phyloP scores from a whole-genome alignment of 106 monocot genomes.

The Apostasia shenzhenica region DNA sequence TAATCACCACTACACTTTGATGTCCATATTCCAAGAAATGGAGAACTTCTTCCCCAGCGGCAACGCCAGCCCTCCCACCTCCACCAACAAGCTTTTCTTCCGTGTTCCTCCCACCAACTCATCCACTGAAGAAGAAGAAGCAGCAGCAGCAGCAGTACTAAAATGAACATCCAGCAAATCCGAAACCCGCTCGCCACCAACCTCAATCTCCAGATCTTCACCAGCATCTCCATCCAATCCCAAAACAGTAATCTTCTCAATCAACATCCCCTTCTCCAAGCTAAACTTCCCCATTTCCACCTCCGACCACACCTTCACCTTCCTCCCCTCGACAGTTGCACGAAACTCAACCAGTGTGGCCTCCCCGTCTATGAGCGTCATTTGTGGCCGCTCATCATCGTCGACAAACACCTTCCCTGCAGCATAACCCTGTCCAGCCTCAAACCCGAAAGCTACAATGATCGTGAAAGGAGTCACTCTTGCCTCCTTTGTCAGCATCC shows the following conservation, averaged over 20 bases:
- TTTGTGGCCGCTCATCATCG: conserved; percentile 89
- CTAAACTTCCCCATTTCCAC: conserved; percentile 55
- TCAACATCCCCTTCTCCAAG: conserved; percentile 43
- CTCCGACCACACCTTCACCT: conserved; percentile 66
- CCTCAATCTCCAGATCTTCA: conserved; percentile 30
- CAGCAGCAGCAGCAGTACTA: not conserved
- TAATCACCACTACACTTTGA: conserved; percentile 13
- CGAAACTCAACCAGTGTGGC: conserved; percentile 53
- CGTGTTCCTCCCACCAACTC: conserved; percentile 30
- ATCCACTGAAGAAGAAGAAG: conserved; percentile 7
- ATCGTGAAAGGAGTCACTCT: conserved; percentile 78
- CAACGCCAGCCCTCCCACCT: conserved; percentile 56
- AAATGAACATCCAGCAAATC: conserved; percentile 33
- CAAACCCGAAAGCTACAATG: conserved; percentile 57
- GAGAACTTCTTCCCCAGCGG: conserved; percentile 85
- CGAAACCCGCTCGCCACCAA: conserved; percentile 34
- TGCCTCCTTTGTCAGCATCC: conserved; percentile 61
- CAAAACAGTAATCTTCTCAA: conserved; percentile 72
- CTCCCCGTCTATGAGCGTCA: conserved; percentile 69
- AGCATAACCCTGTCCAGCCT: conserved; percentile 37
- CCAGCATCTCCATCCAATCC: conserved; percentile 41
- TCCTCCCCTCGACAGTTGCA: conserved; percentile 34
- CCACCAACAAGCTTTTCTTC: conserved; percentile 47
- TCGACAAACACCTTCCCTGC: conserved; percentile 69
- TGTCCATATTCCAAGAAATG: conserved; percentile 67